Base-by-base conservation (phyloP, 129 eudicot genomes). In the Silybum marianum region DNA sequence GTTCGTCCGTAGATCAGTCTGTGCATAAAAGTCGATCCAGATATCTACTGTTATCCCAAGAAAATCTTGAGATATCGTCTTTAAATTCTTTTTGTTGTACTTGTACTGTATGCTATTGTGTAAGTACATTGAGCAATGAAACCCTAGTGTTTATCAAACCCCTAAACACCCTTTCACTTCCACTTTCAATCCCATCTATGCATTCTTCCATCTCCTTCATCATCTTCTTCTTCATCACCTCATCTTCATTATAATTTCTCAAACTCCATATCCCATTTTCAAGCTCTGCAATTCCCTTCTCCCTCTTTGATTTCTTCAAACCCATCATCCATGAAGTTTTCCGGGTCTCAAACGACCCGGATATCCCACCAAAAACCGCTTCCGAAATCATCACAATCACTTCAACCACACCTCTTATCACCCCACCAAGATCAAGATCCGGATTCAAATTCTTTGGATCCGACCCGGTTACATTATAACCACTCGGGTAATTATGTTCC, bases 91-190 rank as follows among this genome's bases (percentile, higher is more conserved):
- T 1, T 21, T 69, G 18, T 36, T 58, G 66, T 32, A 32, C 36
- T 83, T 60, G 86, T 58, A 24, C 16, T 26, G 14, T 23, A 10
- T 19, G 38, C 78, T 85, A 85, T 71, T 90, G 90, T 75, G 97
- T 90, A 60, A 93, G 92, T 75, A 93, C 88, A 88, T 93, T 89
- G 23, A 93, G 96, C 26, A 93, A 81, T 46, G 98, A 89, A 82
- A 93, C 98, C 78, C 96, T 84, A 16, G 98, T 84, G 78, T 86
- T 93, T 48, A 93, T 90, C 84, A 93, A 83, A 81, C 98, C 91
- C 92, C 98, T 86, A 81, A 93, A 90, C 78, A 87, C 91, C 76
- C 69, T 90, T 72, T 87, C 98, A 77, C 96, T 87, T 5, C 89
- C 91, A 71, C 82, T 80, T 74, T 89, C 98, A 83, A 93, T 93